These are phyloP conservation scores for Cerioporus squamosus DNA, from an alignment of 1,284 basidiomycete species.

Conservation along the genomic window DNA sequence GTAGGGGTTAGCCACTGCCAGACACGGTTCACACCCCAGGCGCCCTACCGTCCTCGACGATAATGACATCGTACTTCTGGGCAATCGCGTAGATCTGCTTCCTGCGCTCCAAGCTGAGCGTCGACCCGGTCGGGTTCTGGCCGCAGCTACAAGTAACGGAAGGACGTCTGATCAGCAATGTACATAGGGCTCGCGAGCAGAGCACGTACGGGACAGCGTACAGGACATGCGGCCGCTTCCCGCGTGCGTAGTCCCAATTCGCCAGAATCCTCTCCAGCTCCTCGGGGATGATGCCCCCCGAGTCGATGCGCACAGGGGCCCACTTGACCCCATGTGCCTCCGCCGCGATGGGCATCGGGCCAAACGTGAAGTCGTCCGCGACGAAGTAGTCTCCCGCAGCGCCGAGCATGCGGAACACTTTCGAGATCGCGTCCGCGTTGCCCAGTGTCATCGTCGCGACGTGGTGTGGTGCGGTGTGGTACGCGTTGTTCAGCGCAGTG, in stretches of 20 bases:
- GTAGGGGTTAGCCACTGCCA: background rate
- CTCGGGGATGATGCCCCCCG: conserved; percentile 43
- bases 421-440: conserved; percentile 43
- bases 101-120: conserved; percentile 40
- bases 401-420: conserved; percentile 44
- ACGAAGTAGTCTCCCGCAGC: conserved; percentile 44
- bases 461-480: conserved; percentile 40
- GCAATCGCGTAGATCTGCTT: conserved; percentile 44
- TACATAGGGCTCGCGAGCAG: background rate
- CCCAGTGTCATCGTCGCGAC: conserved; percentile 43
- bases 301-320: conserved; percentile 45
- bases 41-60: conserved; percentile 40
- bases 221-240: conserved; percentile 43
- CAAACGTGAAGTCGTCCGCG: conserved; percentile 49
- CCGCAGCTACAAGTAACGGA: conserved; percentile 36
- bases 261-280: conserved; percentile 42
- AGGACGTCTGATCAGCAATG: background rate
- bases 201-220: conserved; percentile 45
- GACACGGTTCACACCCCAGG: no score
- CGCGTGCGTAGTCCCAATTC: conserved; percentile 40
- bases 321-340: conserved; percentile 44
- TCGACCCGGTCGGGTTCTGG: conserved; percentile 49
- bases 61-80: conserved; percentile 45
- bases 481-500: conserved; percentile 33
- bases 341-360: conserved; percentile 42